phyloP scores from a whole-genome alignment of 345 rosid genomes.

The Eucalyptus marginata region DNA sequence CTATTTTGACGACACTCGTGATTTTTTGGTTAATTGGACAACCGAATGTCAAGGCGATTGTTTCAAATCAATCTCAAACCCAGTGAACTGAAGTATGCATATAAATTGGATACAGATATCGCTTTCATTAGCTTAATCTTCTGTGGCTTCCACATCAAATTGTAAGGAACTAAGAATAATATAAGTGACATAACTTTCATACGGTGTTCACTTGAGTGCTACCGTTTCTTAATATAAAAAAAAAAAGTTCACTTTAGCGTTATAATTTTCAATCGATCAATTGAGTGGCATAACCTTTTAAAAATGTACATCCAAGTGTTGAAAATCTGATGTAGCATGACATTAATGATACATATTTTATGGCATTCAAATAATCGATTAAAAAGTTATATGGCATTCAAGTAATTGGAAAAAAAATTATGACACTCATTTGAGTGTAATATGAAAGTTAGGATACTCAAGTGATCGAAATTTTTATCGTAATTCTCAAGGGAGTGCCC shows the following conservation, averaged over 20 bases:
- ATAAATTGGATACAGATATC: not conserved
- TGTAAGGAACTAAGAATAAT: not conserved
- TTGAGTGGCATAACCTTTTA: not conserved
- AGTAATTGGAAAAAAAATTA: too few species aligned
- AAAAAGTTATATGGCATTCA: too few species aligned
- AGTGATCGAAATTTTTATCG: too few species aligned
- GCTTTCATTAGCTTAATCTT: not conserved
- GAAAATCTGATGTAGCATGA: too few species aligned
- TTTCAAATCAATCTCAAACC: not conserved
- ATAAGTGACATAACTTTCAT: too few species aligned
- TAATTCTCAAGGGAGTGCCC: too few species aligned
- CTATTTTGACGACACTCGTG: not conserved
- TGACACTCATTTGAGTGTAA: too few species aligned
- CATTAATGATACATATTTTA: too few species aligned
- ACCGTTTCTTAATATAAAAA: not conserved
- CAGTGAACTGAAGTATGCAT: not conserved
- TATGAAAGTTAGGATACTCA: too few species aligned
- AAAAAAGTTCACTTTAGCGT: too few species aligned
- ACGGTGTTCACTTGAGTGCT: accelerated
- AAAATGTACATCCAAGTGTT: not conserved
- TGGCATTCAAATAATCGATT: too few species aligned
- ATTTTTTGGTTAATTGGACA: not conserved
- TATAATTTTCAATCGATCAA: too few species aligned
- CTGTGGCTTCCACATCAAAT: not conserved
- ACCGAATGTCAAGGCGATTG: not conserved